phyloP scores from a whole-genome alignment of 2,329 filamentous ascomycete genomes.

The Penicillium brasilianum region DNA sequence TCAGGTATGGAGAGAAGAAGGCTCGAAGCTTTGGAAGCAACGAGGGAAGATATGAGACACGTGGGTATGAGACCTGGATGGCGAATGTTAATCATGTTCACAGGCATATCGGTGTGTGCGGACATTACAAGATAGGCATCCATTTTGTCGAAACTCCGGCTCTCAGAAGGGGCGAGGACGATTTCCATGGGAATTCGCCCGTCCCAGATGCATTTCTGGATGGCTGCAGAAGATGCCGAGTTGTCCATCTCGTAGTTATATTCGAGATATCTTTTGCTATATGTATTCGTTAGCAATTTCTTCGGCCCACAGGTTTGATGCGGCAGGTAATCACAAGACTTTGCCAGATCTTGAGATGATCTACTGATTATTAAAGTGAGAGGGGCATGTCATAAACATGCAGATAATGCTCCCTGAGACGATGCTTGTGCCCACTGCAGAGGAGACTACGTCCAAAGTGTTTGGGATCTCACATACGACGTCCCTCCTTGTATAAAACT shows the following conservation, averaged over 20 bases:
- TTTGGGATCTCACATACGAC: background rate
- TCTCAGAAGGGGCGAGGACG: conserved; percentile 62
- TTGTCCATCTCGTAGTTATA: conserved; percentile 32
- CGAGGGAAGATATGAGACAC: conserved; percentile 71
- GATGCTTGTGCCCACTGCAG: conserved; percentile 13
- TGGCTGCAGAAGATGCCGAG: conserved; percentile 35
- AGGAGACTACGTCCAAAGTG: conserved; percentile 9
- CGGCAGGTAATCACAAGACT: background rate
- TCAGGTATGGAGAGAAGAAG: conserved; percentile 65
- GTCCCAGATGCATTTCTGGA: conserved; percentile 60
- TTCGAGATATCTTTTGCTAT: background rate
- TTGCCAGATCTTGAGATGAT: conserved; percentile 2
- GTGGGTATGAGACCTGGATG: conserved; percentile 62
- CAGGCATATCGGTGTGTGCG: background rate
- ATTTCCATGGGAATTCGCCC: conserved; percentile 66
- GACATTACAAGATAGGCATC: conserved; percentile 64
- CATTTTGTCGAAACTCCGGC: conserved; percentile 63
- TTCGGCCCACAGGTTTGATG: too few species aligned
- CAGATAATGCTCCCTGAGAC: conserved; percentile 10
- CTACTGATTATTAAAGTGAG: conserved; percentile 3
- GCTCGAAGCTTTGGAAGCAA: conserved; percentile 65
- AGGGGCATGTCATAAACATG: conserved; percentile 9
- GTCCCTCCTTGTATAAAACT: background rate
- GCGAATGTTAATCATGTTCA: background rate
- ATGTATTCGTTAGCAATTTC: background rate